Base-by-base conservation (phyloP, 495 filamentous ascomycete species). In the Pyronema omphalodes region DNA sequence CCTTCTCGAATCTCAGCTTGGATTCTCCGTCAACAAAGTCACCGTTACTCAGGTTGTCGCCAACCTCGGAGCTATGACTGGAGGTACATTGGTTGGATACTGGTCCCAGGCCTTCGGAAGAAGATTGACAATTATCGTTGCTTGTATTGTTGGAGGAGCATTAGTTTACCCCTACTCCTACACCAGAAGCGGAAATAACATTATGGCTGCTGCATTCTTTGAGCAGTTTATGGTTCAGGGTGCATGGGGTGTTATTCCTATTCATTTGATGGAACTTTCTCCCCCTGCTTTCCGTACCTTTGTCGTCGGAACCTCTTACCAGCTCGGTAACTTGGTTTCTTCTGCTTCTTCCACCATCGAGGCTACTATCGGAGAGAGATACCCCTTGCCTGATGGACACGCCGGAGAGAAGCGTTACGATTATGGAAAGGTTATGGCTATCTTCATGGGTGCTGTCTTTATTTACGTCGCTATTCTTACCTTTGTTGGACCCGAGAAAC, bases 361-460 rank as follows among this genome's bases (percentile, higher is more conserved):
- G 52, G 66, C 63, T 1, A 87, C 37, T 75, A 88, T 67, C 14
- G 79, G 79, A 0, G 62, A 74, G 48, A 73, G 77, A 4, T 94
- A 91, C 68, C 85, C 85, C 0, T 71, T 94, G 3, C 74, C 80
- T 6, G 71, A 73, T 0, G 73, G 73, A 1, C 62, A 70, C 9
- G 70, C 70, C 5, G 58, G 50, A 0, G 66, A 65, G 0, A 57
- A 66, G 37, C 70, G 86, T 29, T 94, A 88, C 64, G 69, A 86
- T 47, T 94, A 94, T 51, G 88, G 88, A 9, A 83, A 83, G 57
- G 88, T 94, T 3, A 88, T 94, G 58, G 86, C 83, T 55, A 91
- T 94, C 60, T 88, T 93, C 66, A 86, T 93, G 84, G 88, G 77
- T 3, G 88, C 84, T 59, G 88, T 93, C n/a, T 93, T 80, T 67